Percentiles rank a stretch among this genome's conserved stretches.
phyloP scores from a whole-genome alignment of 345 rosid species.

The Dipteronia sinensis region DNA sequence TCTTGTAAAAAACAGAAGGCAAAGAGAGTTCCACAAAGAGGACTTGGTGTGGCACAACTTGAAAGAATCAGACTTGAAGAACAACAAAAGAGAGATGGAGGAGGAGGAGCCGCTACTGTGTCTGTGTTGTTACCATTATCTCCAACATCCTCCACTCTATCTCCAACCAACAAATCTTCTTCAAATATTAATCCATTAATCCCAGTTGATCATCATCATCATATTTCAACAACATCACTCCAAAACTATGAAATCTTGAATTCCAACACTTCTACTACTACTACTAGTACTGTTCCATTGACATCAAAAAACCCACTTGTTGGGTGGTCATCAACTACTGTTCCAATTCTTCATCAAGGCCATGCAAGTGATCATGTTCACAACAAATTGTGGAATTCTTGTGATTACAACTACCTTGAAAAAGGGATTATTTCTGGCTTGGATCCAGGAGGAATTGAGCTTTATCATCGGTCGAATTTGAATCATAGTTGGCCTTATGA shows the following conservation, averaged over 20 bases:
- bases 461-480: constrained; percentile 20
- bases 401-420: constrained; percentile 23
- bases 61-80: constrained; percentile 64
- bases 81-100: constrained; percentile 45
- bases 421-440: constrained; percentile 31
- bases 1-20: constrained; percentile 48
- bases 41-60: constrained; percentile 72
- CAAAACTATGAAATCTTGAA: constrained; percentile 24
- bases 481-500: constrained; percentile 26
- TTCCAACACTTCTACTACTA: background rate
- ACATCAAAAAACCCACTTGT: constrained; percentile 15
- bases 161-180: constrained; percentile 23
- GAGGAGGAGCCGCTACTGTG: no score
- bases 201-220: constrained; percentile 21
- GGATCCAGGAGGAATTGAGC: constrained; percentile 29
- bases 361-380: constrained; percentile 17
- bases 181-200: constrained; percentile 15
- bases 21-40: constrained; percentile 63
- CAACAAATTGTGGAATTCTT: constrained; percentile 29
- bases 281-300: constrained; percentile 27
- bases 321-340: constrained; percentile 20
- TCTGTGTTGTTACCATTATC: constrained; percentile 15
- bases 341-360: constrained; percentile 21
- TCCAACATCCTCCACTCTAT: background rate
- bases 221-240: background rate